A percentile compares a stretch with the other conserved stretches of the same genome.
phyloP scores from a whole-genome alignment of 2,329 filamentous ascomycete species.

The Fusarium sp. region DNA sequence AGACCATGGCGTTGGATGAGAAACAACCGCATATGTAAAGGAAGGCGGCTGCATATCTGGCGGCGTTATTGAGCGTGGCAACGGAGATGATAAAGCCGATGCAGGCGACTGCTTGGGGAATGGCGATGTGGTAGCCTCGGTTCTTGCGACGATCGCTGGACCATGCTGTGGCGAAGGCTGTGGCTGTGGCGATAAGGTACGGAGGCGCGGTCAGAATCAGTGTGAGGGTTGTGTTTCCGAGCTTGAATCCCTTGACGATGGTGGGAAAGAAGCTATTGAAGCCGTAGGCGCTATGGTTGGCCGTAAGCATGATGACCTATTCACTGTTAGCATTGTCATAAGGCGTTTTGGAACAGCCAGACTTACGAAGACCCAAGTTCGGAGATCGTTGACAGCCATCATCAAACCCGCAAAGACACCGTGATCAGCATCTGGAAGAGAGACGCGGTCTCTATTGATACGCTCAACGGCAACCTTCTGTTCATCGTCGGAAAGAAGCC shows the following conservation, averaged over 20 bases:
- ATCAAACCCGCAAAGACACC: conserved; percentile 37
- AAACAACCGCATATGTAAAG: conserved; percentile 36
- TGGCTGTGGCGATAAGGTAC: not conserved
- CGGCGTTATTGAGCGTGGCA: conserved; percentile 30
- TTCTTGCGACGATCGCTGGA: conserved; percentile 34
- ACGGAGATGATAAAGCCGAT: conserved; percentile 38
- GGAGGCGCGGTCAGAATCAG: not conserved
- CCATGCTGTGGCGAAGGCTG: conserved; percentile 31
- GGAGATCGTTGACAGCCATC: conserved; percentile 36
- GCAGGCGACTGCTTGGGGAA: conserved; percentile 20
- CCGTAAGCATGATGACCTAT: not conserved
- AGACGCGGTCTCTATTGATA: conserved; percentile 38
- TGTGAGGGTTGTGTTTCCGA: not conserved
- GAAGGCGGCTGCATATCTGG: conserved; percentile 33
- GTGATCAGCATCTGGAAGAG: conserved; percentile 32
- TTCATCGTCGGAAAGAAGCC: conserved; percentile 39
- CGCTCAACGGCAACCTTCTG: conserved; percentile 37
- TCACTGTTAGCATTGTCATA: not conserved
- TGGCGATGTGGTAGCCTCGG: conserved; percentile 35
- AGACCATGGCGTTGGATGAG: conserved; percentile 31
- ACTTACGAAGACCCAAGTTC: conserved; percentile 37
- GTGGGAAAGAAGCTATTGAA: conserved; percentile 17
- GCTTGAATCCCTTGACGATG: not conserved
- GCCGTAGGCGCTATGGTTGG: conserved; percentile 5
- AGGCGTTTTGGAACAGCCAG: rapidly evolving